phyloP scores from a whole-genome alignment of 495 filamentous ascomycete species.

The Annulohypoxylon bovei region DNA sequence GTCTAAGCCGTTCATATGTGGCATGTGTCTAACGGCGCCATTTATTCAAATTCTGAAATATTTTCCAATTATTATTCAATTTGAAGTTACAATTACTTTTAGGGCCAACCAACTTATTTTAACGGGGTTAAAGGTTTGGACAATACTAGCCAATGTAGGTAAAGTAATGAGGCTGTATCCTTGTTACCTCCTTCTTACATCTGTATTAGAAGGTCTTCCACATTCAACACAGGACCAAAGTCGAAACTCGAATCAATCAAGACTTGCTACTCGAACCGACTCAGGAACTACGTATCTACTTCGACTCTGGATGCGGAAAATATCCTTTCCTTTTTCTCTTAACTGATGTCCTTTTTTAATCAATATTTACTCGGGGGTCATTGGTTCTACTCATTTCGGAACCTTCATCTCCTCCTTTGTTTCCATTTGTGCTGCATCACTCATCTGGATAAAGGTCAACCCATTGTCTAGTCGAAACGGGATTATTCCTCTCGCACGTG shows the following conservation, averaged over 20 bases:
- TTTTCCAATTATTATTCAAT: background rate
- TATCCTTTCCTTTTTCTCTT: slow-evolving; percentile 13
- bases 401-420: slow-evolving; percentile 40
- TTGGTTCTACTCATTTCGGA: slow-evolving; percentile 33
- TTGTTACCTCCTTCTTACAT: slow-evolving; percentile 9
- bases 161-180: background rate
- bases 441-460: slow-evolving; percentile 41
- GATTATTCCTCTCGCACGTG: slow-evolving; percentile 28
- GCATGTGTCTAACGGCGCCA: background rate
- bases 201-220: slow-evolving; percentile 2
- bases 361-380: slow-evolving; percentile 26
- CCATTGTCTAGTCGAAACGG: slow-evolving; percentile 28
- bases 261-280: slow-evolving; percentile 1
- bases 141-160: background rate
- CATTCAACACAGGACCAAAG: slow-evolving; percentile 1
- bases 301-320: slow-evolving; percentile 30
- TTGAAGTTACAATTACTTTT: background rate
- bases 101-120: background rate
- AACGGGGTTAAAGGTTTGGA: background rate
- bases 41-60: background rate
- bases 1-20: background rate
- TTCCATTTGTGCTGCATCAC: slow-evolving; percentile 31
- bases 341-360: slow-evolving; percentile 24
- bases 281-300: background rate
- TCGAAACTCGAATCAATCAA: slow-evolving; percentile 13